Conservation (phyloP, 2,329 filamentous ascomycete species). For the Aspergillus sp. region DNA sequence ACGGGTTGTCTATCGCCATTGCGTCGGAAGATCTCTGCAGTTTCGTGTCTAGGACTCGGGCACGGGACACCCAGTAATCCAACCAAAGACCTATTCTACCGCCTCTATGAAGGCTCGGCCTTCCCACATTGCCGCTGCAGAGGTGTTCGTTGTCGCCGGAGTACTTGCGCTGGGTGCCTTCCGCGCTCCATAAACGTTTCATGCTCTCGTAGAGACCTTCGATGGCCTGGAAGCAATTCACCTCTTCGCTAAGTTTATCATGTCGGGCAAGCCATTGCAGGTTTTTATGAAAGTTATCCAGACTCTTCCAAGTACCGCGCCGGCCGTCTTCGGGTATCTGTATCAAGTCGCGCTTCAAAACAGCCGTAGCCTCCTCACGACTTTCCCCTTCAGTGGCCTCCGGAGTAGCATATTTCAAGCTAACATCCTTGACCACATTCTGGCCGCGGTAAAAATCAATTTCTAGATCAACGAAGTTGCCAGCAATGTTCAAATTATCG, state of each 20-base stretch:
- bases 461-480: slow-evolving; percentile 48
- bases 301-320: slow-evolving; percentile 34
- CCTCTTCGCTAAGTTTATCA: slow-evolving; percentile 44
- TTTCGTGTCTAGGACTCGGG: slow-evolving; percentile 34
- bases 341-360: slow-evolving; percentile 42
- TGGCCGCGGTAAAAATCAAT: slow-evolving; percentile 43
- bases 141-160: slow-evolving; percentile 38
- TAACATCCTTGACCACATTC: slow-evolving; percentile 45
- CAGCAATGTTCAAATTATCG: slow-evolving; percentile 46
- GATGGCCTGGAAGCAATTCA: slow-evolving; percentile 49
- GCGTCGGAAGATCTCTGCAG: slow-evolving; percentile 27
- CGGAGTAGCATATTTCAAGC: slow-evolving; percentile 43
- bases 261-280: slow-evolving; percentile 45
- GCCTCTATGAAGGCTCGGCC: slow-evolving; percentile 41
- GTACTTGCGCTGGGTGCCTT: slow-evolving; percentile 33
- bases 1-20: slow-evolving; percentile 33
- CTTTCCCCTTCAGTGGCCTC: slow-evolving; percentile 41
- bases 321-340: slow-evolving; percentile 33
- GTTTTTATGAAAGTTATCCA: slow-evolving; percentile 43
- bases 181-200: slow-evolving; percentile 44
- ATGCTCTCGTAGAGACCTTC: slow-evolving; percentile 44
- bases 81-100: slow-evolving; percentile 41
- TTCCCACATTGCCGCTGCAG: slow-evolving; percentile 43
- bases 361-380: slow-evolving; percentile 43
- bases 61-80: slow-evolving; percentile 44